Percentiles rank a stretch among this genome's conserved stretches.
phyloP scores from a whole-genome alignment of 73 alveolate genomes.

The Paramecium sexaurelia region DNA sequence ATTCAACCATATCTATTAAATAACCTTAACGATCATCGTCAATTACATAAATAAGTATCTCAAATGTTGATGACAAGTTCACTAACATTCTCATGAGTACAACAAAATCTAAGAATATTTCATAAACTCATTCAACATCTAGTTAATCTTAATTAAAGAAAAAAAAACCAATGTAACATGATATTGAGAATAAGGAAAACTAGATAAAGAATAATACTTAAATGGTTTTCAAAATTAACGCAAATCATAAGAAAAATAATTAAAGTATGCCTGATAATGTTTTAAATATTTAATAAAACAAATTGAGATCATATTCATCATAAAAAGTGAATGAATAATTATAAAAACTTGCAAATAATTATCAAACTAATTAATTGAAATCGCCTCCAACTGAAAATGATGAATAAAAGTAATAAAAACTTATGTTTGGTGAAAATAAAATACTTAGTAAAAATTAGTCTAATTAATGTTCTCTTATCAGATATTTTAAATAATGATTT shows the following conservation, averaged over 20 bases:
- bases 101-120: neutral
- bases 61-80: conserved; percentile 29
- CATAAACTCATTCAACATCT: conserved; percentile 3
- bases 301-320: conserved; percentile 5
- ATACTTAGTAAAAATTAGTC: neutral
- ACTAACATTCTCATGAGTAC: neutral
- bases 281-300: neutral
- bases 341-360: neutral
- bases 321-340: neutral
- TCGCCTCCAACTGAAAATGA: conserved; percentile 8
- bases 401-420: conserved; percentile 45
- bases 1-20: neutral
- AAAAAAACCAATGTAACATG: neutral
- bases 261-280: conserved; percentile 27
- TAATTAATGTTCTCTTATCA: conserved; percentile 28
- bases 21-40: conserved; percentile 32
- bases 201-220: neutral
- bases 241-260: conserved; percentile 39
- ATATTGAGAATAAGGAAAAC: conserved; percentile 15
- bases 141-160: neutral
- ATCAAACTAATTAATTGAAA: neutral
- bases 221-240: neutral
- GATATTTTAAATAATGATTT: conserved; percentile 18
- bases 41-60: neutral
- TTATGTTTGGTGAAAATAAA: neutral